Base-by-base conservation (phyloP, 129 eudicot genomes). In the Ambrosia artemisiifolia region DNA sequence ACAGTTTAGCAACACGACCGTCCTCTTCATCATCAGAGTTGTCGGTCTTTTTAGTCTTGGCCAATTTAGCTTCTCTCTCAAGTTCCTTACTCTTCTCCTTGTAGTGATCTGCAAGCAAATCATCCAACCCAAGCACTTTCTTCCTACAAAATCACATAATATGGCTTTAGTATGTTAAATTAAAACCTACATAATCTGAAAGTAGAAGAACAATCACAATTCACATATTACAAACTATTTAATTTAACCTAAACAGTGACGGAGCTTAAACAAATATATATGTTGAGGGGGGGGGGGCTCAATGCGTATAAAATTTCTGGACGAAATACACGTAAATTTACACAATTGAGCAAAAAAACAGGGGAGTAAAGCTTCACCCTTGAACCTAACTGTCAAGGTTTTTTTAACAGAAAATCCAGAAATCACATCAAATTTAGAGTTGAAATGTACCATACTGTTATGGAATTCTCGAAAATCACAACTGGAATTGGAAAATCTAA, bases 61-160 rank as follows among this genome's bases (percentile, higher is more conserved):
- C 77, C 53, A 60, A 73, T 63, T 70, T 86, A n/a, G 82, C 65
- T 77, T 86, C 72, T 66, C 59, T 83, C 76, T 88, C 84, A 6
- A 65, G 19, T 36, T 11, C 76, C 64, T 78, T 81, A 18, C 71
- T 84, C 63, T 91, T 74, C 75, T 90, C 97, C 73, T 81, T 84
- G 82, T 82, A 81, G 68, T 65, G 83, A 78, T 95, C 97, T 40
- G 42, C 71, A 14, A 95, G 56, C 50, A 95, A 88, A 82, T 95
- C 99, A 85, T 95, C 99, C 75, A 95, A 65, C 55, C 90, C 94
- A 33, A 90, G 86, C 36, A 88, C 70, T 66, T 90, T 90, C 73
- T 78, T 90, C 89, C 99, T 94, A 74, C 9, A 12, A 79, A 34
- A 73, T 57, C 42, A 57, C 51, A 64, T 28, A 32, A 63, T 49